Evolutionary conservation across 768 basidiomycete genomes (phyloP).

Genomic region (Rhodotorula toruloides): DNA sequence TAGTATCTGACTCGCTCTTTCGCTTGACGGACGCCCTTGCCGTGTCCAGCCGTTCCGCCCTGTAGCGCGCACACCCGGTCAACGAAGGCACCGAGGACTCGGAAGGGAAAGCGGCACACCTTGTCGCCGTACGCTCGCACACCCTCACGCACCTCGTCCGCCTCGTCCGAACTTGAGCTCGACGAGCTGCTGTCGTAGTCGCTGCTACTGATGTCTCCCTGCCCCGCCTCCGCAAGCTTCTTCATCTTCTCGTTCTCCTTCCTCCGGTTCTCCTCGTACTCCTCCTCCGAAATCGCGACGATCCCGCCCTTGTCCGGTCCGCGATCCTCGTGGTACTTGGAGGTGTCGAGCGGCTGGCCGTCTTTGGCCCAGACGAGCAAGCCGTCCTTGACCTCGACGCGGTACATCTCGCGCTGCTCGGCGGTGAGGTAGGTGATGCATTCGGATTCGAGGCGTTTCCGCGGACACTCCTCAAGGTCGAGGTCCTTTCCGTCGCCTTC

Average conservation of each 20-base stretch:
- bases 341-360: slow-evolving; percentile 43
- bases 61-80: slow-evolving; percentile 36
- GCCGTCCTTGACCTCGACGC: slow-evolving; percentile 45
- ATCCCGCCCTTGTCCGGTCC: slow-evolving; percentile 44
- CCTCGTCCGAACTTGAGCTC: slow-evolving; percentile 21
- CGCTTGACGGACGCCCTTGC: slow-evolving; percentile 35
- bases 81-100: neutral
- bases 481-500: slow-evolving; percentile 46
- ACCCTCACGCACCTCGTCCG: slow-evolving; percentile 21
- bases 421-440: slow-evolving; percentile 44
- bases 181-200: slow-evolving; percentile 4
- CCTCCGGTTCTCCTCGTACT: slow-evolving; percentile 37
- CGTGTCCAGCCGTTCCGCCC: slow-evolving; percentile 43
- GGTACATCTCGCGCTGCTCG: slow-evolving; percentile 47
- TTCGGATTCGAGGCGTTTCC: slow-evolving; percentile 47
- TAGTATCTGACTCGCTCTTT: slow-evolving; percentile 42
- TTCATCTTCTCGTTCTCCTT: slow-evolving; percentile 38
- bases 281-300: slow-evolving; percentile 42
- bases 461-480: slow-evolving; percentile 44
- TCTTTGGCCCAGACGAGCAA: slow-evolving; percentile 38
- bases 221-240: slow-evolving; percentile 14
- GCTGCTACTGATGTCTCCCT: slow-evolving; percentile 9
- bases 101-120: slow-evolving; percentile 9
- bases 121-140: slow-evolving; percentile 30
- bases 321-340: slow-evolving; percentile 39